Evolutionary conservation across 805 yeast species (phyloP), one percentile per base, ranked within the genome.

Genomic region (Metschnikowia arizonensis): DNA sequence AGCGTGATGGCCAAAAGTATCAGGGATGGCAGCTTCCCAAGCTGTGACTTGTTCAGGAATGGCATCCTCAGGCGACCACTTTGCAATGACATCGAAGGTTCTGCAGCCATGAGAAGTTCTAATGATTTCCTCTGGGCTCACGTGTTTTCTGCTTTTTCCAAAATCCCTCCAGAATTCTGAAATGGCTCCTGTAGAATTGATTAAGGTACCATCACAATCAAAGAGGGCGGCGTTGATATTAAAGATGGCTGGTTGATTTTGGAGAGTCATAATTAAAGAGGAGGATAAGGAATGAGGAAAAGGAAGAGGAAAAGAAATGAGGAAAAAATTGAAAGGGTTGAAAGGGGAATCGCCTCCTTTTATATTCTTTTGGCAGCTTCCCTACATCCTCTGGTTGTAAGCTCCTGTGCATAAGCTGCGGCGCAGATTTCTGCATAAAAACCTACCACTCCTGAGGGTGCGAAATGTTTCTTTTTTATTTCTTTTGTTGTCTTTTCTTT

Each of bases 141-240:
- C 82, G 60, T 77, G 78, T 50, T 88, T 80, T 66, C 84, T 78
- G 59, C 77, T 74, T 57, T 74, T 72, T 53, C 85, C 86, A 60
- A 85, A 77, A 48, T 80, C 83, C 58, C 77, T 78, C 95, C 95
- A 88, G 70, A 86, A 81, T 58, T 81, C 84, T 59, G 85, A 88
- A 50, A 87, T 86, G 48, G 93, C 88, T 45, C 80, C 81, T 48
- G 90, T 87, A 32, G 95, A 85, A 64, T 84, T 81, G 61, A 88
- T 87, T 60, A 88, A 72, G 25, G 96, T 88, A 44, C 96, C 96
- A 63, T 88, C 96, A 43, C 89, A 81, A 68, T 88, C 96, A 66
- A 88, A 88, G 51, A 85, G 77, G 41, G 75, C 75, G 52, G 74
- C 76, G 58, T 70, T 60, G 50, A 68, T 68, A 60, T 65, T 60